These are phyloP conservation scores for Cystobasidium pallidum DNA, from an alignment of 1,284 basidiomycete genomes.

Conservation along the genomic window DNA sequence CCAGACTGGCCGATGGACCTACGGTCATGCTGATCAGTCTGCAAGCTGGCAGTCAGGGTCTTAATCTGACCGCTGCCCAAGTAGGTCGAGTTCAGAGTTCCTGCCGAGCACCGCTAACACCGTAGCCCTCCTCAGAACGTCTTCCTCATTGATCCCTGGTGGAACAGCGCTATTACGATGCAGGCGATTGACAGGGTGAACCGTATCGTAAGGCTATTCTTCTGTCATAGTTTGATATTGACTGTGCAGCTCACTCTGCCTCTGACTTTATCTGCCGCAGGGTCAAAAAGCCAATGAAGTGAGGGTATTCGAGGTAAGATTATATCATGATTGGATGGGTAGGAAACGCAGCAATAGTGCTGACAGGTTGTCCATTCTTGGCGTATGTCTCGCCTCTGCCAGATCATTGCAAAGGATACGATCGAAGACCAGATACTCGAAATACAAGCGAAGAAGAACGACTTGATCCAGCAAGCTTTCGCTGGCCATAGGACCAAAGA, in stretches of 20 bases:
- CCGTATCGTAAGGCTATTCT: slow-evolving; percentile 30
- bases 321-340: too few relatives aligned
- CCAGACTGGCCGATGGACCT: slow-evolving; percentile 36
- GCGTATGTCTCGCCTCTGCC: slow-evolving; percentile 41
- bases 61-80: slow-evolving; percentile 54
- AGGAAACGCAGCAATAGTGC: too few relatives aligned
- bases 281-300: slow-evolving; percentile 43
- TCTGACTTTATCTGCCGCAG: background rate
- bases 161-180: slow-evolving; percentile 54
- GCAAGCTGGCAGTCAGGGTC: slow-evolving; percentile 53
- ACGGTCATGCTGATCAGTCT: slow-evolving; percentile 53
- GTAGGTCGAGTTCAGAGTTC: background rate
- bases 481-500: slow-evolving; percentile 33
- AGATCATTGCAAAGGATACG: slow-evolving; percentile 53
- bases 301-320: slow-evolving; percentile 38
- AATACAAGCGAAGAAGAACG: slow-evolving; percentile 53
- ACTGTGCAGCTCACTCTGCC: background rate
- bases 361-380: too few relatives aligned
- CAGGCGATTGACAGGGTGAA: slow-evolving; percentile 54
- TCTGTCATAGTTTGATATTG: too few relatives aligned
- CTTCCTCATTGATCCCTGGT: slow-evolving; percentile 54
- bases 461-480: slow-evolving; percentile 51
- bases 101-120: too few relatives aligned
- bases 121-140: slow-evolving; percentile 46
- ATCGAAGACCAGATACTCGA: slow-evolving; percentile 54